A percentile compares a stretch with the other conserved stretches of the same genome.
phyloP scores from a whole-genome alignment of 805 yeast species.

The Metschnikowia aberdeeniae region DNA sequence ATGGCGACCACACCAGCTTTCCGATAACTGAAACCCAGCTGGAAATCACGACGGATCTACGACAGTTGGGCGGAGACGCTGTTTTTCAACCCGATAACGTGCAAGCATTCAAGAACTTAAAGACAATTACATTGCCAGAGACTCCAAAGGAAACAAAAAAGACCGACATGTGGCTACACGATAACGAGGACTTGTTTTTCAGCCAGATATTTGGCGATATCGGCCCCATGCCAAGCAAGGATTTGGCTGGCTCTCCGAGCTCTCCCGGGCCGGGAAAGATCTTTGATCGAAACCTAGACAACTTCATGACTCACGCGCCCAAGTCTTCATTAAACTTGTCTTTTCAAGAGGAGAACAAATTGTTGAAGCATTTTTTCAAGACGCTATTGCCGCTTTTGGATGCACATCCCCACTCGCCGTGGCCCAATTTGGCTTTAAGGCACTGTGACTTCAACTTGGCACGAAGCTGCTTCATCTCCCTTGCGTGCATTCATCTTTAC shows the following conservation, averaged over 20 bases:
- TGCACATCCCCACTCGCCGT: conserved; percentile 58
- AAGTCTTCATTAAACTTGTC: conserved; percentile 21
- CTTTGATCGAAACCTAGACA: conserved; percentile 10
- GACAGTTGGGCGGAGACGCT: too few relatives aligned
- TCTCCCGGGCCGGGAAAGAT: conserved; percentile 3
- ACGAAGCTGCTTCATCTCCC: conserved; percentile 52
- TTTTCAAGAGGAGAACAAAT: conserved; percentile 49
- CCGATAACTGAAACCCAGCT: neutral
- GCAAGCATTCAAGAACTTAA: neutral
- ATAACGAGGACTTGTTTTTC: conserved; percentile 7
- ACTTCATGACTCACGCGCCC: conserved; percentile 1
- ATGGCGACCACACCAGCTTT: neutral
- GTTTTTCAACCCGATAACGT: neutral
- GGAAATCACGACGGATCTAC: too few relatives aligned
- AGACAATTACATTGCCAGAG: neutral
- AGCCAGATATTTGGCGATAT: conserved; percentile 10
- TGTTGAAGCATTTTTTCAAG: conserved; percentile 53
- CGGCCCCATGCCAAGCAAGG: neutral
- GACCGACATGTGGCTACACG: conserved; percentile 6
- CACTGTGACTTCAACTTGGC: conserved; percentile 58
- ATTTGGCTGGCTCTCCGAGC: neutral
- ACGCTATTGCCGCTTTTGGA: conserved; percentile 50
- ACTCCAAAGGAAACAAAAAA: conserved; percentile 2
- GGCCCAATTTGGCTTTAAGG: conserved; percentile 56
- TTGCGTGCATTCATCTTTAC: conserved; percentile 55